phyloP scores from a whole-genome alignment of 208 protist genomes.

The Trypanosoma boissoni region DNA sequence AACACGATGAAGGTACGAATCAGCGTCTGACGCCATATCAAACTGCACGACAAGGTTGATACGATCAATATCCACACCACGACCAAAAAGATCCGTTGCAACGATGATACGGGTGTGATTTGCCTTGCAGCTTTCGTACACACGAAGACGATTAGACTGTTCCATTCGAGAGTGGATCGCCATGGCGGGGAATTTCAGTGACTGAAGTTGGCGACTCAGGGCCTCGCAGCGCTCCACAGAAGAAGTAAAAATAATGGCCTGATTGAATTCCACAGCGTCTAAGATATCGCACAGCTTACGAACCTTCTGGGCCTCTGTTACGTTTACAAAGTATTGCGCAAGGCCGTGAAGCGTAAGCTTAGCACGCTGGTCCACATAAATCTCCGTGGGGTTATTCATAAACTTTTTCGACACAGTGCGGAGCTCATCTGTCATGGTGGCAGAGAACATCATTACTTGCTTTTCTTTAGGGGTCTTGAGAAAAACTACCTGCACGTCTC shows the following conservation, averaged over 20 bases:
- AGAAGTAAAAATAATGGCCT: slow-evolving; percentile 99
- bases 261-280: slow-evolving; percentile 99
- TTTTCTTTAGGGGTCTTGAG: slow-evolving; percentile 96
- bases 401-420: slow-evolving; percentile 97
- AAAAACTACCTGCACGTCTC: slow-evolving; percentile 98
- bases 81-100: slow-evolving; percentile 98
- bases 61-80: slow-evolving; percentile 99
- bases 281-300: slow-evolving; percentile 97
- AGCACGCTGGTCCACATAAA: slow-evolving; percentile 97
- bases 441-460: slow-evolving; percentile 99
- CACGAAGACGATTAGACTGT: slow-evolving; percentile 89
- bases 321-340: slow-evolving; percentile 98
- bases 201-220: slow-evolving; percentile 95
- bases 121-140: slow-evolving; percentile 97
- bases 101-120: slow-evolving; percentile 98
- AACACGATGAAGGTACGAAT: slow-evolving; percentile 99
- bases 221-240: slow-evolving; percentile 90
- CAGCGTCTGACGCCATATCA: slow-evolving; percentile 97
- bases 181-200: slow-evolving; percentile 96
- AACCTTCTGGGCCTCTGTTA: slow-evolving; percentile 97
- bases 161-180: slow-evolving; percentile 95
- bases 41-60: slow-evolving; percentile 99
- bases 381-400: slow-evolving; percentile 96
- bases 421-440: slow-evolving; percentile 97
- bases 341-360: slow-evolving; percentile 99